Evolutionary conservation across 768 basidiomycete species (phyloP).

Genomic region (Pleurotus citrinopileatus): DNA sequence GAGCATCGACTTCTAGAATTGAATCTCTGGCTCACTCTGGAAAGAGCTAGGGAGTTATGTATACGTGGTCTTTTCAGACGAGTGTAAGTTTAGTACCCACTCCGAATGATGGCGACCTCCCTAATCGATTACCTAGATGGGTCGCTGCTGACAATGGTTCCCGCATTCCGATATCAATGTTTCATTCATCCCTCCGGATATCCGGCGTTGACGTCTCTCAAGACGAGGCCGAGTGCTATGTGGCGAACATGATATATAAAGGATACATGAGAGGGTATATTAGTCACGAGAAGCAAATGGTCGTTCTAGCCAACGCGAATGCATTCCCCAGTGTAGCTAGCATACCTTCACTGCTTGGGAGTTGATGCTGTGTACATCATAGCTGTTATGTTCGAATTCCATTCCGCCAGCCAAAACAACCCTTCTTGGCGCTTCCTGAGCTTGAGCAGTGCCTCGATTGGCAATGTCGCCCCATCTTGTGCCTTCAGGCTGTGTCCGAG

Average conservation of each 20-base stretch:
- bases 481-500: too few relatives aligned
- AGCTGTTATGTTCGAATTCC: constrained; percentile 22
- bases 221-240: constrained; percentile 90
- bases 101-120: not conserved
- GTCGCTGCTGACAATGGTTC: constrained; percentile 68
- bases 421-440: too few relatives aligned
- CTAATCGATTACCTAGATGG: constrained; percentile 54
- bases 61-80: constrained; percentile 77
- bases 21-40: constrained; percentile 83
- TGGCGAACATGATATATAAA: constrained; percentile 94
- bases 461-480: too few relatives aligned
- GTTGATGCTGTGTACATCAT: too few relatives aligned
- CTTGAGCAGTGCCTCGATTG: too few relatives aligned
- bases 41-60: constrained; percentile 86
- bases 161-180: constrained; percentile 78
- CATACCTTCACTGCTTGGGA: constrained; percentile 50
- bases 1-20: constrained; percentile 80
- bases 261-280: constrained; percentile 94
- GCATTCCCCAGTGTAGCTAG: constrained; percentile 79
- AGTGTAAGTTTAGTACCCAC: constrained; percentile 47
- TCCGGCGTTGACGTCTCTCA: constrained; percentile 66
- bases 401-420: too few relatives aligned
- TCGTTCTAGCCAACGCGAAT: constrained; percentile 78
- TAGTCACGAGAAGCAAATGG: constrained; percentile 92
- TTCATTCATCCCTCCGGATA: constrained; percentile 71